Conservation (phyloP, 176 grass and related monocot genomes). For the barley (Hordeum vulgare) region DNA sequence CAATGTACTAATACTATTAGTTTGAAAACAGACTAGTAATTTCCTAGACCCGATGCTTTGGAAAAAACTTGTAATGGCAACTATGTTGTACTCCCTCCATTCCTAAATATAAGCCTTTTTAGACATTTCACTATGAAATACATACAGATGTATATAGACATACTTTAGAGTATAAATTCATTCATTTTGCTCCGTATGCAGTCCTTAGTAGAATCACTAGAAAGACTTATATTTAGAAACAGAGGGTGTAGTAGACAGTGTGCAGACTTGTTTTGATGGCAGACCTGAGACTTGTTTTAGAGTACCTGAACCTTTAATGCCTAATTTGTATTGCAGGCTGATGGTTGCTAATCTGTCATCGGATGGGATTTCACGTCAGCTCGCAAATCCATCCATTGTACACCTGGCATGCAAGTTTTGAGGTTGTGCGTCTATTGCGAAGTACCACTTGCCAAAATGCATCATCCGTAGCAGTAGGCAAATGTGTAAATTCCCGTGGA, state of each 20-base stretch:
- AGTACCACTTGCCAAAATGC: not conserved
- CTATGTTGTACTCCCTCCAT: not conserved
- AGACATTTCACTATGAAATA: too few species aligned
- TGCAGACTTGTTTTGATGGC: not conserved
- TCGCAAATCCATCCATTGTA: not conserved
- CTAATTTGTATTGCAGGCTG: not conserved
- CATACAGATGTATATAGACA: too few species aligned
- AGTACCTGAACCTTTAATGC: not conserved
- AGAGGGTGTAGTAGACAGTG: not conserved
- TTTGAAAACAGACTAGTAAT: not conserved
- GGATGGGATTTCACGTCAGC: not conserved
- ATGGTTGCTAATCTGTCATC: not conserved
- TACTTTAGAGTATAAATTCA: too few species aligned
- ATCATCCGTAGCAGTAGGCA: not conserved
- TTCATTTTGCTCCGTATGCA: too few species aligned
- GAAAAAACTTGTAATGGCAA: not conserved
- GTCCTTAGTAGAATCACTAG: too few species aligned
- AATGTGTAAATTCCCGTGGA: not conserved
- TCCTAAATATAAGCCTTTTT: too few species aligned
- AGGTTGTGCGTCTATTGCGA: not conserved
- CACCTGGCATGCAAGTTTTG: not conserved
- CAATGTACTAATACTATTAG: not conserved
- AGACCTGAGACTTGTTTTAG: not conserved
- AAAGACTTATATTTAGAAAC: too few species aligned
- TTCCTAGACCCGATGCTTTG: not conserved